These are phyloP conservation scores for Ganoderma meredithae DNA, from an alignment of 1,284 basidiomycete genomes.

Conservation along the genomic window DNA sequence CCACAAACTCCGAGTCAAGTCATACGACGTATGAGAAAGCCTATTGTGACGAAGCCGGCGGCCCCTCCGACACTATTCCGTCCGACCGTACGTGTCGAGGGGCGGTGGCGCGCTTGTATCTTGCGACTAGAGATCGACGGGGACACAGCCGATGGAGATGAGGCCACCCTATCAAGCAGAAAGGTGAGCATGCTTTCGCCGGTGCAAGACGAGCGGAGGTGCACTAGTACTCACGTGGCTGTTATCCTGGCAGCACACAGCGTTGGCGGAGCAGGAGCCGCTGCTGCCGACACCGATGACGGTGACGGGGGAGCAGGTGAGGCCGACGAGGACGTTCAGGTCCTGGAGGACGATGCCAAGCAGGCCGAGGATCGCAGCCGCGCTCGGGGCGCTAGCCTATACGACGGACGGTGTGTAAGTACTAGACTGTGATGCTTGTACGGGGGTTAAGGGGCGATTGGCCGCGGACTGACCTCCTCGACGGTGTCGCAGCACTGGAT, in stretches of 20 bases:
- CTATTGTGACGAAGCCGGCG: not conserved
- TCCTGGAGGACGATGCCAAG: slow-evolving; percentile 33
- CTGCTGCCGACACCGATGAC: slow-evolving; percentile 26
- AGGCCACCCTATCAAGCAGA: slow-evolving; percentile 24
- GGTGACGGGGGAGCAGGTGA: slow-evolving; percentile 35
- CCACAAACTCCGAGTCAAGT: not conserved
- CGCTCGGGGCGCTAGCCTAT: slow-evolving; percentile 13
- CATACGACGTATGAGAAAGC: not conserved
- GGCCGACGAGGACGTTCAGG: slow-evolving; percentile 29
- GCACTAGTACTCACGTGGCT: slow-evolving; percentile 32
- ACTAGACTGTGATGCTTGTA: not conserved
- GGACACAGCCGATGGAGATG: slow-evolving; percentile 37
- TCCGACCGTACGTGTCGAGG: not conserved
- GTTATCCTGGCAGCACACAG: slow-evolving; percentile 38
- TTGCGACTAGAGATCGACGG: slow-evolving; percentile 27
- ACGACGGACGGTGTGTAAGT: not conserved
- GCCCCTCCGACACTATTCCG: not conserved
- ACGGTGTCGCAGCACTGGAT: slow-evolving; percentile 37
- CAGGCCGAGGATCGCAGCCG: slow-evolving; percentile 20
- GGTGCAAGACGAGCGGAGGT: too few species aligned
- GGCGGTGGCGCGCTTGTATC: not conserved
- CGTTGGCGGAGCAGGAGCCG: slow-evolving; percentile 19
- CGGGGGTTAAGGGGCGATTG: not conserved
- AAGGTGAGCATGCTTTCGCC: not conserved
- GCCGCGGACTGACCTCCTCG: slow-evolving; percentile 25